Evolutionary conservation across 164 flowering plant genomes (phyloP), one percentile per base, ranked within the genome.

Genomic region (Vitis riparia): DNA sequence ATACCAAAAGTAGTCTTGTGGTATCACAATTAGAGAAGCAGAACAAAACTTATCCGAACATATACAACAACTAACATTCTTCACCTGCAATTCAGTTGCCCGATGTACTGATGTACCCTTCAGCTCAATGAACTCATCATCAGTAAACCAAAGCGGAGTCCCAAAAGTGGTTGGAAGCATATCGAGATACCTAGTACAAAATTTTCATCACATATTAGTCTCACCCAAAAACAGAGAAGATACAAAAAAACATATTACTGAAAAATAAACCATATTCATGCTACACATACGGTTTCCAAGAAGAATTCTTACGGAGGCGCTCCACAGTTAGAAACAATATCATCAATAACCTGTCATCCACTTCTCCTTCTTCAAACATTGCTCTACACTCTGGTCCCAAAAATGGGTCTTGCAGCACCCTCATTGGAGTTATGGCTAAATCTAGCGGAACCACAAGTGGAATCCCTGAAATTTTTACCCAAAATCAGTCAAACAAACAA

Each of bases 351-450:
- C 99, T 81, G 68, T 96, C 99, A 84, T 96, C 99, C 11, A 96
- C 97, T 63, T 91, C 91, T 29, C 97, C 99, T 82, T 87, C 94
- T 72, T 88, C 93, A 67, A 85, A 87, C 92, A 93, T 81, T 9
- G 93, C 87, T 77, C 94, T 82, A 76, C 99, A 96, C 71, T 85
- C 92, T 3, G 88, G 86, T 70, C 98, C 98, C 49, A 88, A 37
- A 10, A 79, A 55, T 71, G 98, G 91, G 71, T 96, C 99, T 84
- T 96, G 87, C 68, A 91, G 65, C 30, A 96, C 98, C 73, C 97
- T 85, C 98, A 93, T 96, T 14, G 98, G 99, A 64, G 98, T 93
- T 51, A 96, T 93, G 15, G 98, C 91, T 57, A 93, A 79, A 82
- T 93, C 85, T 8, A 96, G 81, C 1, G 98, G 99, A 72, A 92